Base-by-base conservation (phyloP, 805 yeast species). In the Middelhovenomyces tepae region DNA sequence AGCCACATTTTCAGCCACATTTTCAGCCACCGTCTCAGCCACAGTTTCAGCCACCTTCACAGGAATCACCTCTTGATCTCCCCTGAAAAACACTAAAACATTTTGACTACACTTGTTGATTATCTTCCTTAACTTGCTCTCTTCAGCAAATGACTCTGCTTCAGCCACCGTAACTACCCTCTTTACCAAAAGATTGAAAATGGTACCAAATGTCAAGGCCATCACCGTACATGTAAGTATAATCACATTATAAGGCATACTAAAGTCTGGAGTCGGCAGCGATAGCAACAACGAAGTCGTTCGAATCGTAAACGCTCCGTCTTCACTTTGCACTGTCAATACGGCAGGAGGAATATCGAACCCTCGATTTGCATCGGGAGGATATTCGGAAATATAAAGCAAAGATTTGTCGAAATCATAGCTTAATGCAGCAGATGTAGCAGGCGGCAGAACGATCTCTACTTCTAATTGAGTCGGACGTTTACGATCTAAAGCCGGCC, bases 361-460 rank as follows among this genome's bases (percentile, higher is more conserved):
- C 1, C 98, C 98, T 48, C 91, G 96, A 54, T 91, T 91, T 2
- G 98, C 97, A 63, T 91, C 98, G 1, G 98, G 98, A n/a, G 98
- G 98, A 50, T 91, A 91, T 54, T 91, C 97, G 3, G 86, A 81
- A 40, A 82, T 76, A 37, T 78, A 69, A 19, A 91, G 65, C 52
- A 91, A 65, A 0, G 94, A 76, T 54, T 87, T 91, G 53, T 91
- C 97, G 51, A 89, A 87, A 36, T 78, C 72, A 52, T 82, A 82
- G 2, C 79, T 73, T 33, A 85, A 45, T 1, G 78, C 67, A 28
- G 81, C 54, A 5, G 75, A 65, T 9, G 76, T 65, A 2, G 63
- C 50, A 2, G 87, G 69, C 0, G 96, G 96, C 2, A 89, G 51
- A 0, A 47, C 51, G 14, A 89, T 50, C 6, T 59, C 58, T 22